These are phyloP conservation scores for Hymenoscyphus linearis DNA, from an alignment of 2,329 filamentous ascomycete species.

Conservation along the genomic window DNA sequence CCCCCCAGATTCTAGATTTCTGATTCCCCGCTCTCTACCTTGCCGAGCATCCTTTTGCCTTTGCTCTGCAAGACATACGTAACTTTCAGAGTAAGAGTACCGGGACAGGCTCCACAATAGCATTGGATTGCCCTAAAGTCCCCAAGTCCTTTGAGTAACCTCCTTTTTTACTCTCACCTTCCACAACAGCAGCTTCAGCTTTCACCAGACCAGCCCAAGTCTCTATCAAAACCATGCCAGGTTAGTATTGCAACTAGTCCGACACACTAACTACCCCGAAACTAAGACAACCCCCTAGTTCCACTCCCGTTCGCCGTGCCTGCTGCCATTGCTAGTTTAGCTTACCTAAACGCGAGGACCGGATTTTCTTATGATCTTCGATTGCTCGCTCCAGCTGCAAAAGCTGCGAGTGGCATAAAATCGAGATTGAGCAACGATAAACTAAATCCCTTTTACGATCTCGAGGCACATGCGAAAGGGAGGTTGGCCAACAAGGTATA, in stretches of 20 bases:
- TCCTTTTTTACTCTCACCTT: background rate
- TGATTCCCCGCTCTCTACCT: no score
- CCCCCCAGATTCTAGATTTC: no score
- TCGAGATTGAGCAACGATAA: constrained; percentile 52
- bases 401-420: constrained; percentile 38
- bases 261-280: background rate
- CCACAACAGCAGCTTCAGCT: background rate
- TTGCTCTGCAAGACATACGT: no score
- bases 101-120: no score
- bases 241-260: constrained; percentile 11
- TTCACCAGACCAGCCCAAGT: background rate
- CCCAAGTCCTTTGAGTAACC: background rate
- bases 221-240: constrained; percentile 19
- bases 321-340: constrained; percentile 60
- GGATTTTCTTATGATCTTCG: constrained; percentile 60
- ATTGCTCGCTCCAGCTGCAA: constrained; percentile 51
- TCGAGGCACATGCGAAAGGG: constrained; percentile 61
- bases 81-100: no score
- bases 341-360: constrained; percentile 72
- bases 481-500: constrained; percentile 50
- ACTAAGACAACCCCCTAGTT: constrained; percentile 33
- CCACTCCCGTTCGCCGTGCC: constrained; percentile 52
- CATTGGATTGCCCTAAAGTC: no score
- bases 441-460: constrained; percentile 67
- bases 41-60: no score